These are phyloP conservation scores for Hortaea werneckii DNA, from an alignment of 2,329 filamentous ascomycete genomes.

Conservation along the genomic window DNA sequence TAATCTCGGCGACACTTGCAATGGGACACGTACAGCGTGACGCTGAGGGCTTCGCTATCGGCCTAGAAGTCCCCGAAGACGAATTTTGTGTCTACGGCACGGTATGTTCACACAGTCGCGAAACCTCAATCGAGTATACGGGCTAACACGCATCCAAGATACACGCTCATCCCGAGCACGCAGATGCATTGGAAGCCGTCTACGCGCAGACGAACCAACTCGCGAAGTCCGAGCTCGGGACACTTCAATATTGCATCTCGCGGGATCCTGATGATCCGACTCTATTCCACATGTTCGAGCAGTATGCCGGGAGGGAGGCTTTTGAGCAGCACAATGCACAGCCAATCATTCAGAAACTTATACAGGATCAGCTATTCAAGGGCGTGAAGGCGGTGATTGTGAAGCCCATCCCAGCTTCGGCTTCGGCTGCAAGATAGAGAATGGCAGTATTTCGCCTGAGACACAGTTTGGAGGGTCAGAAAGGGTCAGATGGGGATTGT, in stretches of 20 bases:
- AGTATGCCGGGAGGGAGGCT: constrained; percentile 19
- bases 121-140: no score
- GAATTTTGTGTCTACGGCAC: not conserved
- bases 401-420: not conserved
- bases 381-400: not conserved
- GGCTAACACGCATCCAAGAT: constrained; percentile 2
- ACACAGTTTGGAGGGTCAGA: no score
- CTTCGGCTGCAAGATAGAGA: no score
- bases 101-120: not conserved
- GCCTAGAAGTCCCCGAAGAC: not conserved
- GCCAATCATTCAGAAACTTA: constrained; percentile 21
- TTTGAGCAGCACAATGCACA: constrained; percentile 24
- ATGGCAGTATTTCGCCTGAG: no score
- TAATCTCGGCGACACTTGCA: no score
- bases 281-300: constrained; percentile 28
- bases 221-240: constrained; percentile 9
- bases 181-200: constrained; percentile 23
- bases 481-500: no score
- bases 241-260: constrained; percentile 22
- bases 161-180: constrained; percentile 23
- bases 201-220: constrained; percentile 23
- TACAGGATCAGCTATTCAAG: constrained; percentile 5
- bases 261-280: constrained; percentile 20
- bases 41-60: not conserved
- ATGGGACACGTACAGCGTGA: not conserved